Percentiles rank a stretch among this genome's conserved stretches.
Conservation (phyloP, 2,329 filamentous ascomycete genomes). For the Botryotinia narcissicola region DNA sequence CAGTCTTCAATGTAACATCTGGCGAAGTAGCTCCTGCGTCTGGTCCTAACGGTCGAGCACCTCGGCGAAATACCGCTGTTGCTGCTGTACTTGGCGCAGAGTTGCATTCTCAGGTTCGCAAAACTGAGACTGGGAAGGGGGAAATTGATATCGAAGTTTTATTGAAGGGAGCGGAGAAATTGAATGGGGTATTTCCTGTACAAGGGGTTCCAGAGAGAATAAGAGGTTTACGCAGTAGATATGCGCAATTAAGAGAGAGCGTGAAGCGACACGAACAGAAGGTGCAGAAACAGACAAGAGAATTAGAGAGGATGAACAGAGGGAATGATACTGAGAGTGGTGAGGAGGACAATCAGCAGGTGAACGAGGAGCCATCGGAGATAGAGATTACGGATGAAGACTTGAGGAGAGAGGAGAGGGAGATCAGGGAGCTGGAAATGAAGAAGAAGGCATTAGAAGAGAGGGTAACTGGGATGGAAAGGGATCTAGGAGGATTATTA, state of each 20-base stretch:
- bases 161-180: conserved; percentile 81
- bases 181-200: conserved; percentile 83
- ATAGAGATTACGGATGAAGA: conserved; percentile 64
- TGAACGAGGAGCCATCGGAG: conserved; percentile 41
- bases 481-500: conserved; percentile 59
- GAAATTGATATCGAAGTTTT: conserved; percentile 86
- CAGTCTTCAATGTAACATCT: conserved; percentile 63
- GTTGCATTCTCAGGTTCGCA: conserved; percentile 75
- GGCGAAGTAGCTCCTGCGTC: conserved; percentile 57
- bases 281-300: conserved; percentile 71
- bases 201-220: conserved; percentile 78
- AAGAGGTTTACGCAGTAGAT: conserved; percentile 64
- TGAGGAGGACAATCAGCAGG: conserved; percentile 51
- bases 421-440: conserved; percentile 59
- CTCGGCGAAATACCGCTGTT: conserved; percentile 76
- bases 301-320: conserved; percentile 71
- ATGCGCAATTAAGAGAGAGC: conserved; percentile 69
- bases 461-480: conserved; percentile 65
- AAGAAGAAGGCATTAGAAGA: conserved; percentile 62
- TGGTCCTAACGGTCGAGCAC: conserved; percentile 48
- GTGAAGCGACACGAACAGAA: conserved; percentile 76
- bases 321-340: conserved; percentile 56
- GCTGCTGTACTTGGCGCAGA: conserved; percentile 85
- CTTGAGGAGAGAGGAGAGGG: conserved; percentile 65
- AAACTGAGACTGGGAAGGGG: conserved; percentile 52